Conservation (phyloP, 2,329 filamentous ascomycete genomes). For the Clonostachys solani region DNA sequence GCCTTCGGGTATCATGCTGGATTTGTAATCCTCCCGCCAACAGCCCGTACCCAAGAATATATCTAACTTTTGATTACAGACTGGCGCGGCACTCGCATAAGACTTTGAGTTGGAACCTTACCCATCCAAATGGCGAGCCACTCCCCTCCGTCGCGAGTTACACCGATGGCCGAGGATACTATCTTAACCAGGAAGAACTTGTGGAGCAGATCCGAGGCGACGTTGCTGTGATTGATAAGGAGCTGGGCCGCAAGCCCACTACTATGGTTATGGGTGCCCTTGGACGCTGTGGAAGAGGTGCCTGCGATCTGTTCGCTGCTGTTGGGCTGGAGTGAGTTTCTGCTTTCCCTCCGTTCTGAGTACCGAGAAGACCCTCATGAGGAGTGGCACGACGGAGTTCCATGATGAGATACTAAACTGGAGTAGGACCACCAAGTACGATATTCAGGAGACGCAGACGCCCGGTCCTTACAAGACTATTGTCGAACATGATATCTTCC, state of each 20-base stretch:
- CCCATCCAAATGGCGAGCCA: constrained; percentile 1
- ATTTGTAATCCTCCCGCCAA: constrained; percentile 30
- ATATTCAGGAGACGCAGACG: constrained; percentile 67
- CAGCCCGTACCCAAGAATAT: too few relatives aligned
- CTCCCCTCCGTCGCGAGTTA: constrained; percentile 1
- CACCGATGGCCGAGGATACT: constrained; percentile 2
- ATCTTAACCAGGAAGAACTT: constrained; percentile 2
- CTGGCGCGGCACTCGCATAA: constrained; percentile 68
- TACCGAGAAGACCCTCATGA: neutral
- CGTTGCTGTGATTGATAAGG: constrained; percentile 1
- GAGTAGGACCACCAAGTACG: constrained; percentile 75
- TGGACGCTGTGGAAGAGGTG: constrained; percentile 81
- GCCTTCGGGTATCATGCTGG: constrained; percentile 74
- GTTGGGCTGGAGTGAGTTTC: constrained; percentile 44
- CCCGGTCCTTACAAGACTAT: constrained; percentile 50
- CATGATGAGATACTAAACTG: constrained; percentile 19
- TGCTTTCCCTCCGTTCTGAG: neutral
- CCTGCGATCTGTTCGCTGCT: constrained; percentile 73
- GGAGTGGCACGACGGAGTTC: too few relatives aligned
- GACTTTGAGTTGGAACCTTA: constrained; percentile 57
- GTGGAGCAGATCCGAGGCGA: neutral
- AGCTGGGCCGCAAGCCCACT: constrained; percentile 56
- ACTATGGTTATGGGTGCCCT: constrained; percentile 81
- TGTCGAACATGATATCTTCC: constrained; percentile 68
- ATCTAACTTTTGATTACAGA: constrained; percentile 13